Base-by-base conservation (phyloP, 306 rosid genomes). In the Cyamopsis tetragonoloba region DNA sequence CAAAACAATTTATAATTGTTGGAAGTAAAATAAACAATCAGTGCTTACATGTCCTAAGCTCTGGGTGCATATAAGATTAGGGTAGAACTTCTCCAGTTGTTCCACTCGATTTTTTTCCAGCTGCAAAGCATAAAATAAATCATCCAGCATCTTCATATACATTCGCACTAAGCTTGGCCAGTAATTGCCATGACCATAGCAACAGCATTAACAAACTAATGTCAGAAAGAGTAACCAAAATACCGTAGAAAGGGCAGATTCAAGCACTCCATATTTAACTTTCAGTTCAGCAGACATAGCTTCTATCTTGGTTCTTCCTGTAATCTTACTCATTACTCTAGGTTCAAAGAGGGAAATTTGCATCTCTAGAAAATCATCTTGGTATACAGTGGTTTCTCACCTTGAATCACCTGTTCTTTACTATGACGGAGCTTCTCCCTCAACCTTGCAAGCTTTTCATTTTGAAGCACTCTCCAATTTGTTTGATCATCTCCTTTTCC, bases 401-500 rank as follows among this genome's bases (percentile, higher is more conserved):
- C 99, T 86, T 79, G 87, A 68, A 44, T 74, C 64, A 90, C 85
- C 66, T 82, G 84, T 50, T 83, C 89, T 72, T 78, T 85, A 73
- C 62, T 79, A 7, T 15, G 77, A 14, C 41, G 75, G 73, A 80
- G 95, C 73, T 77, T 93, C 82, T 86, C 99, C 95, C 74, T 83
- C 81, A 88, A 82, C 68, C 66, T 81, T 15, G 82, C 74, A 75
- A 90, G 91, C 80, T 90, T 93, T 60, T 93, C 97, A 69, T 83
- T 83, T 58, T 84, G 91, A 79, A 86, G 86, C 64, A 86, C 80
- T 72, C 89, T 88, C 97, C 97, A 93, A 69, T 86, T 84, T 43
- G 43, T 79, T 68, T 88, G 96, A 80, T 90, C 96, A 67, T 93
- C 97, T 15, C 85, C 96, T 81, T 85, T 93, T 54, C 95, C 96